Conservation (phyloP, 176 grass and related monocot genomes). For the Puccinellia tenuiflora region DNA sequence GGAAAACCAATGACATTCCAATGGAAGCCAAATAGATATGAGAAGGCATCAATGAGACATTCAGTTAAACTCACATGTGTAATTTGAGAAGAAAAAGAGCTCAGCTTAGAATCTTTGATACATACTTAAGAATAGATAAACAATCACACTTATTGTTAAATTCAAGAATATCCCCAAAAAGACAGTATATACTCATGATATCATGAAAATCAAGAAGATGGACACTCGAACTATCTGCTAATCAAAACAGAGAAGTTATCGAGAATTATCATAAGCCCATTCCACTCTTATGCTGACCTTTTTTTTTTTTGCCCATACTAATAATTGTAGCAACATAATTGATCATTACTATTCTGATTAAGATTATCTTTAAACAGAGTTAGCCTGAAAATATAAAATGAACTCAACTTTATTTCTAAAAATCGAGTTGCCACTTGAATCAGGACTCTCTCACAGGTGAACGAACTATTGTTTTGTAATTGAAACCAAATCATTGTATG, state of each 20-base stretch:
- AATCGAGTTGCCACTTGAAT: neutral
- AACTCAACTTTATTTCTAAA: neutral
- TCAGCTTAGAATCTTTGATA: neutral
- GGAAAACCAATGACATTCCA: neutral
- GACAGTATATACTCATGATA: neutral
- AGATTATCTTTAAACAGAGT: neutral
- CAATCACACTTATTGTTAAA: neutral
- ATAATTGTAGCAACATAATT: neutral
- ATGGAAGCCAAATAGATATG: neutral
- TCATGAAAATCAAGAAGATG: neutral
- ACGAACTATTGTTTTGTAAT: neutral
- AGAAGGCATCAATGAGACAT: neutral
- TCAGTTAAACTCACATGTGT: neutral
- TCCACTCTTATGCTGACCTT: too few relatives aligned
- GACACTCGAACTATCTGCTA: neutral
- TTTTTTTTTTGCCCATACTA: too few relatives aligned
- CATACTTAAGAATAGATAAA: neutral
- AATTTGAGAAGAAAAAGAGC: neutral
- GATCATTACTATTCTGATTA: neutral
- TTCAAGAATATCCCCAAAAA: neutral
- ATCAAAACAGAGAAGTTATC: too few relatives aligned
- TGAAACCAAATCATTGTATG: neutral
- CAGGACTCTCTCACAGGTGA: neutral
- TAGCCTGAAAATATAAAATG: neutral
- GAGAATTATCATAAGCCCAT: too few relatives aligned